A percentile compares a stretch with the other conserved stretches of the same genome.
Evolutionary conservation across 768 basidiomycete species (phyloP).

Genomic region (Xanthoconium stramineum): DNA sequence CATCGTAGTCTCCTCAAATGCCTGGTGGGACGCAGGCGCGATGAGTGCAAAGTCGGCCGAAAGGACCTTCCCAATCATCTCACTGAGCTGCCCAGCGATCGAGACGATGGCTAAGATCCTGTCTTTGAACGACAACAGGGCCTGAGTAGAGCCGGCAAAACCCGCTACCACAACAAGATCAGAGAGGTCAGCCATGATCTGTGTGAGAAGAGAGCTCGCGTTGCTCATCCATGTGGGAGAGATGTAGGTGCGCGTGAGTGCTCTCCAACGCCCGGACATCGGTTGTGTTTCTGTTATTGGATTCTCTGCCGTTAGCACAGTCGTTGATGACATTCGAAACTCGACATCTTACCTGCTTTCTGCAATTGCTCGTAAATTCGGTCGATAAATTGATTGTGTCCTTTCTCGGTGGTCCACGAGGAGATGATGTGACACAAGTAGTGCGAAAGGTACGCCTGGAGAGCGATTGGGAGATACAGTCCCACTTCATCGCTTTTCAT

Average conservation of each 20-base stretch:
- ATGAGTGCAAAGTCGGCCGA: slow-evolving; percentile 10
- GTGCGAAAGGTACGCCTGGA: slow-evolving; percentile 8
- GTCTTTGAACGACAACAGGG: slow-evolving; percentile 1
- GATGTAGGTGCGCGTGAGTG: slow-evolving; percentile 8
- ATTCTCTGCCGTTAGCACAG: background rate
- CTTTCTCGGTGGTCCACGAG: slow-evolving; percentile 12
- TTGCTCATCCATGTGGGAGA: background rate
- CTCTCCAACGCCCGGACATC: slow-evolving; percentile 12
- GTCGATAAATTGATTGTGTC: background rate
- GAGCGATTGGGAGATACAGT: slow-evolving; percentile 7
- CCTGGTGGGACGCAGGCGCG: background rate
- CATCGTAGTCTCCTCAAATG: slow-evolving; percentile 10
- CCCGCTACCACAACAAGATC: slow-evolving; percentile 8
- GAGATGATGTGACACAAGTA: slow-evolving; percentile 1
- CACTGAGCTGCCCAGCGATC: slow-evolving; percentile 1
- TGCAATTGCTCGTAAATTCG: slow-evolving; percentile 8
- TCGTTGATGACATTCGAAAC: background rate
- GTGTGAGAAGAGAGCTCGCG: background rate
- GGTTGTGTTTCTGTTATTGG: slow-evolving; percentile 4
- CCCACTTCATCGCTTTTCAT: background rate
- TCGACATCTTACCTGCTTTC: background rate
- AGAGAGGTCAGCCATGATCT: background rate
- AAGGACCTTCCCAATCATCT: slow-evolving; percentile 5
- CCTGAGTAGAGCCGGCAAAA: background rate
- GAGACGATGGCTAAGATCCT: slow-evolving; percentile 3